Evolutionary conservation across 441 rosid species (phyloP).

Genomic region (Pelargonium myrrhifolium): DNA sequence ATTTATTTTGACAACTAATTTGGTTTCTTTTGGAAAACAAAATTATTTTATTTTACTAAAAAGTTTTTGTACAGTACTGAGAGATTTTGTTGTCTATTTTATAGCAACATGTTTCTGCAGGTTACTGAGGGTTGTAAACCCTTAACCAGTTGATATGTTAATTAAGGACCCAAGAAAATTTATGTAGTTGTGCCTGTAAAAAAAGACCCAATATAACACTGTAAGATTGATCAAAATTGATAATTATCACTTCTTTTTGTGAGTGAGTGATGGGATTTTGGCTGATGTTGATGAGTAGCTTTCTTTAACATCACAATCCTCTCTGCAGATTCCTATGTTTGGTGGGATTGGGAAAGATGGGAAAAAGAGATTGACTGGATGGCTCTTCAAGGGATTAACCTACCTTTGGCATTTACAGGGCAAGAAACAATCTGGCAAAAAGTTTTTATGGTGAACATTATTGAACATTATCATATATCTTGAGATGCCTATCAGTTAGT

Average conservation of each 20-base stretch:
- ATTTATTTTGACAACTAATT: neutral
- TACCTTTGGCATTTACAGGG: conserved; percentile 92
- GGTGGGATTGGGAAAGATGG: conserved; percentile 99
- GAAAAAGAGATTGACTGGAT: conserved; percentile 98
- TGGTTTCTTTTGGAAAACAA: neutral
- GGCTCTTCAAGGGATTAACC: conserved; percentile 95
- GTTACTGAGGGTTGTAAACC: neutral
- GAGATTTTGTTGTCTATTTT: neutral
- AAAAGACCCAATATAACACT: neutral
- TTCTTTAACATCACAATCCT: conserved; percentile 19
- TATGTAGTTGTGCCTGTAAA: neutral
- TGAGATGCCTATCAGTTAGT: conserved; percentile 7
- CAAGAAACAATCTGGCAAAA: conserved; percentile 95
- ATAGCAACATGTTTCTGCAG: neutral
- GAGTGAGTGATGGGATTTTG: neutral
- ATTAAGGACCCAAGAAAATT: neutral
- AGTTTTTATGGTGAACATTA: conserved; percentile 66
- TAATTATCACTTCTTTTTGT: neutral
- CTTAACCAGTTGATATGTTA: neutral
- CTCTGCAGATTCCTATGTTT: conserved; percentile 73
- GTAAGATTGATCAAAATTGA: neutral
- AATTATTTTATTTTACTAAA: neutral
- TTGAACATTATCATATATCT: conserved; percentile 15
- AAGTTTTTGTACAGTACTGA: neutral
- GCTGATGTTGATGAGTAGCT: conserved; percentile 14